phyloP scores from a whole-genome alignment of 306 rosid species.

The Prunus mongolica region DNA sequence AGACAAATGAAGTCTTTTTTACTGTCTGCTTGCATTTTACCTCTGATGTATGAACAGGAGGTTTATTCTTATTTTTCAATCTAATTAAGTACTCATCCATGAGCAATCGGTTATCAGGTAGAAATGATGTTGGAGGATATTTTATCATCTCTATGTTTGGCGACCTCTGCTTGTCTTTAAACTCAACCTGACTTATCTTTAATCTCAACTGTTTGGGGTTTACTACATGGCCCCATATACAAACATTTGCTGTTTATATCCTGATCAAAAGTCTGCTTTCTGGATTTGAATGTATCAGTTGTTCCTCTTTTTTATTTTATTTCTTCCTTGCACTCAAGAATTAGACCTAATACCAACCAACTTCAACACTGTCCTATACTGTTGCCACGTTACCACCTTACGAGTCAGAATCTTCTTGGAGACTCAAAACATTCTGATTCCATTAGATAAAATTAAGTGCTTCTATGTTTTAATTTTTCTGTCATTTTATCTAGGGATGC shows the following conservation, averaged over 20 bases:
- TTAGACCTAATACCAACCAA: background rate
- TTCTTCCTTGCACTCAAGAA: background rate
- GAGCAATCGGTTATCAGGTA: background rate
- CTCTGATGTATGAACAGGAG: background rate
- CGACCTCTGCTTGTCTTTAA: background rate
- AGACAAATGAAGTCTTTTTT: background rate
- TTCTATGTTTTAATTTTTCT: background rate
- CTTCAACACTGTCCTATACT: background rate
- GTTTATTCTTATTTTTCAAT: background rate
- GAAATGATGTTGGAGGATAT: background rate
- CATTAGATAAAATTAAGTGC: background rate
- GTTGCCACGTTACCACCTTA: background rate
- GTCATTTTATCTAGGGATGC: background rate
- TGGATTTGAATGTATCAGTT: background rate
- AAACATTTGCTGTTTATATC: background rate
- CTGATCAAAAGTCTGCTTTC: background rate
- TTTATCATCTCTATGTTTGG: background rate
- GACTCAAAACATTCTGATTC: background rate
- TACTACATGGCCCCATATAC: no score
- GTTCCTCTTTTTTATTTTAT: background rate
- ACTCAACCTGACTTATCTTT: no score
- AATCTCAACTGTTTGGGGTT: no score
- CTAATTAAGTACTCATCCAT: background rate
- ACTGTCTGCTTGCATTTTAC: background rate
- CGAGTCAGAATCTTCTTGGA: background rate